phyloP scores from a whole-genome alignment of 1,139 yeast genomes.

The Candida smagusa region DNA sequence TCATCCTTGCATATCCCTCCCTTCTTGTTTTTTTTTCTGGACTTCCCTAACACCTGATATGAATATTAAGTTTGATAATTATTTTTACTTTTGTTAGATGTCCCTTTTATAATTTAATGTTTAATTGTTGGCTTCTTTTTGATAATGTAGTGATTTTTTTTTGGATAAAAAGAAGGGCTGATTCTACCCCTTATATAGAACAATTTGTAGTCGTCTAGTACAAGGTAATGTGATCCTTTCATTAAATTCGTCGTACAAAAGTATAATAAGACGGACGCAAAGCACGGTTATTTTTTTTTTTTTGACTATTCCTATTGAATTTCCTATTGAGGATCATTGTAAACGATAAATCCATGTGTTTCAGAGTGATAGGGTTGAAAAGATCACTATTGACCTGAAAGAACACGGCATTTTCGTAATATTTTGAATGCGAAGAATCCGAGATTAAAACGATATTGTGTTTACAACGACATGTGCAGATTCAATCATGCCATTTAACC shows the following conservation, averaged over 20 bases:
- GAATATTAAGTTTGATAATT: constrained; percentile 2
- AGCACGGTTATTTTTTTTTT: too few species aligned
- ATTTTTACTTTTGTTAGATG: constrained; percentile 1
- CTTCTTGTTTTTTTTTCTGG: background rate
- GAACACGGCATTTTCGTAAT: too few species aligned
- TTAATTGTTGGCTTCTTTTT: background rate
- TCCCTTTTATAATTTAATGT: background rate
- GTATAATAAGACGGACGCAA: too few species aligned
- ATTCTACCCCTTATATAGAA: constrained; percentile 2
- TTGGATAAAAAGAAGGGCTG: background rate
- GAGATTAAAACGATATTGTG: too few species aligned
- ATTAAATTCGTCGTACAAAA: background rate
- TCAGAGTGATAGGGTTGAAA: too few species aligned
- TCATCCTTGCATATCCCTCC: background rate
- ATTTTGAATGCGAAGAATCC: too few species aligned
- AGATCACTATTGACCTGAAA: too few species aligned
- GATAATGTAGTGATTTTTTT: background rate
- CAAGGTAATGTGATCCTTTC: background rate
- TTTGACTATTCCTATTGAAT: too few species aligned
- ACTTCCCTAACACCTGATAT: background rate
- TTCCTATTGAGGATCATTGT: too few species aligned
- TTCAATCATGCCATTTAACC: too few species aligned
- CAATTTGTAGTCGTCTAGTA: background rate
- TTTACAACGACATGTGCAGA: too few species aligned
- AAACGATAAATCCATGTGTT: too few species aligned